These are phyloP conservation scores for Blumeriella jaapii DNA, from an alignment of 2,329 filamentous ascomycete species.

Conservation along the genomic window DNA sequence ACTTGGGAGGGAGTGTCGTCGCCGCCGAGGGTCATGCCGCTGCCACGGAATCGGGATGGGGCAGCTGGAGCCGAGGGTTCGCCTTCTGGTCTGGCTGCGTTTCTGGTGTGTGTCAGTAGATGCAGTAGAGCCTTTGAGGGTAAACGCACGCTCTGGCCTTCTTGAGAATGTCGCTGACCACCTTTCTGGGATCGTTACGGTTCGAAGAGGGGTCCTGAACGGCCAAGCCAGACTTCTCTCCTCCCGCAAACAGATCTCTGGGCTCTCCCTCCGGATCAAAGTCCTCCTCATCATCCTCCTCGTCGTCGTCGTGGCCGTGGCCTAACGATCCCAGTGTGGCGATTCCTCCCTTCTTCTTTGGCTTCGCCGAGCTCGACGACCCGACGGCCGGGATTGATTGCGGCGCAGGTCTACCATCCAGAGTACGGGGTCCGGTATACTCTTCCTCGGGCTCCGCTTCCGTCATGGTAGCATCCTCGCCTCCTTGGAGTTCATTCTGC, in stretches of 20 bases:
- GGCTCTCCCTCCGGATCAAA: conserved; percentile 44
- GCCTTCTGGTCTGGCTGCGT: conserved; percentile 42
- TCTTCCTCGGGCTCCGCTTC: conserved; percentile 33
- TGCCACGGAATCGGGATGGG: conserved; percentile 50
- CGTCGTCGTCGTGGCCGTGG: conserved; percentile 34
- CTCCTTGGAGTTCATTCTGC: conserved; percentile 34
- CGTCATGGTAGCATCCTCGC: background rate
- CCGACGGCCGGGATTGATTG: conserved; percentile 25
- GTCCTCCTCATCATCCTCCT: conserved; percentile 48
- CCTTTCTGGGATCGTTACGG: conserved; percentile 37
- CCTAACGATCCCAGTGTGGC: conserved; percentile 46
- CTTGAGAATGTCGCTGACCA: conserved; percentile 52
- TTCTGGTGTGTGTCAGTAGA: conserved; percentile 33
- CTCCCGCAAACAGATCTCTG: conserved; percentile 68
- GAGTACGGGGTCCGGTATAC: conserved; percentile 50
- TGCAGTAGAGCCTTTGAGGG: background rate
- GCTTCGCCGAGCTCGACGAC: conserved; percentile 17
- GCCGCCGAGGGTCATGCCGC: conserved; percentile 66
- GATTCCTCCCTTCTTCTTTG: conserved; percentile 34
- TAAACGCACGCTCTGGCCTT: conserved; percentile 46
- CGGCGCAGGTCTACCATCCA: conserved; percentile 49
- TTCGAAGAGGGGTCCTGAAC: conserved; percentile 45
- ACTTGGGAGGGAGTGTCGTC: conserved; percentile 60
- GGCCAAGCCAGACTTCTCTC: conserved; percentile 68
- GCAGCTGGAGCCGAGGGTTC: conserved; percentile 39